Evolutionary conservation across 2,329 filamentous ascomycete species (phyloP).

Genomic region (Colletotrichum chrysophilum): DNA sequence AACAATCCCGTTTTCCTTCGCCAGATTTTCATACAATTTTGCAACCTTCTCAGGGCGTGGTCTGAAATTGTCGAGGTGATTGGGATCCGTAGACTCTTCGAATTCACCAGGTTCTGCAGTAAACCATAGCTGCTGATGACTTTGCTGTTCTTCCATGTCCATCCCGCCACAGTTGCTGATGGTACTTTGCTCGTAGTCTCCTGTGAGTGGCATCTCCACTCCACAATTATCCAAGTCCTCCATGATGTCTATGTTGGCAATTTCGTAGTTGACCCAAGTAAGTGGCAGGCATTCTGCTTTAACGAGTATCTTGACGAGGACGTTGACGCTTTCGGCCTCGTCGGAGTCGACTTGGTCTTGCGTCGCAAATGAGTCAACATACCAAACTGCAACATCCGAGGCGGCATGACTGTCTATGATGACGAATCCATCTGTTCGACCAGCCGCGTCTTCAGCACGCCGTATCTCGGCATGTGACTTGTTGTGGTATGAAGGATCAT

Average conservation of each 20-base stretch:
- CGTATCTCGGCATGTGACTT: constrained; percentile 26
- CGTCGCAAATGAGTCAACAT: constrained; percentile 23
- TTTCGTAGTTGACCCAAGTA: constrained; percentile 26
- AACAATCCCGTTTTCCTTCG: background rate
- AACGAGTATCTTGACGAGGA: constrained; percentile 27
- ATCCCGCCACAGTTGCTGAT: background rate
- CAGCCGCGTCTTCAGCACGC: constrained; percentile 22
- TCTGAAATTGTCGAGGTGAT: background rate
- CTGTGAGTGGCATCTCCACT: constrained; percentile 17
- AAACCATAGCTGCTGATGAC: background rate
- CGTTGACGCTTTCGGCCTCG: constrained; percentile 19
- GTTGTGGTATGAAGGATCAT: constrained; percentile 22
- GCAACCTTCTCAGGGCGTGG: background rate
- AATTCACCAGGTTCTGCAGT: constrained; percentile 26
- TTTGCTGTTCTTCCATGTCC: constrained; percentile 15
- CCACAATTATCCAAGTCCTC: constrained; percentile 26
- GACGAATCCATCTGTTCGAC: constrained; percentile 21
- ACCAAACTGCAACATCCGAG: constrained; percentile 24
- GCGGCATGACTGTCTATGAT: constrained; percentile 23
- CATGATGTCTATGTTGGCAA: constrained; percentile 23
- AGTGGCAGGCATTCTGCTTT: constrained; percentile 24
- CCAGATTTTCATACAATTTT: background rate
- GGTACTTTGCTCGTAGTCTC: constrained; percentile 18
- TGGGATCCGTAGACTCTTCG: constrained; percentile 24
- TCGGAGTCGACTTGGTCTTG: constrained; percentile 20